A percentile compares a stretch with the other conserved stretches of the same genome.
phyloP scores from a whole-genome alignment of 1,284 basidiomycete genomes.

The Cronartium quercuum region DNA sequence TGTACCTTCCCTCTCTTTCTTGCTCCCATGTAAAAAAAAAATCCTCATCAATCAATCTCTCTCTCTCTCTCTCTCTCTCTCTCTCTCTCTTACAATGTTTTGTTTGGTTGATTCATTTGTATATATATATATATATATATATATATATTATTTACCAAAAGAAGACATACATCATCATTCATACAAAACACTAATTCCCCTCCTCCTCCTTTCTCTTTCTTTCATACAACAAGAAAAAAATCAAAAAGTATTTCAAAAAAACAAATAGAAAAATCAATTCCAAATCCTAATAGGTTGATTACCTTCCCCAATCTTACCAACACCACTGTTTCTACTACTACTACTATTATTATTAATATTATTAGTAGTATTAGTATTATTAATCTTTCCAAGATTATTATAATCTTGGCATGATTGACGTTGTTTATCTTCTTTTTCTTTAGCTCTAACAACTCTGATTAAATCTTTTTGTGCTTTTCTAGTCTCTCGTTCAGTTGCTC shows the following conservation, averaged over 20 bases:
- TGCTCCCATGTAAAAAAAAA: no score
- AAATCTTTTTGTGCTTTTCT: conserved; percentile 6
- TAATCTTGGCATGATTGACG: background rate
- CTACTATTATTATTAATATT: no score
- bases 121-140: no score
- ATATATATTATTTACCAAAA: background rate
- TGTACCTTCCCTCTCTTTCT: no score
- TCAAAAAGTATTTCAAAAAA: no score
- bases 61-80: no score
- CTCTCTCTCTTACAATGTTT: no score
- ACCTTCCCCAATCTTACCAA: background rate
- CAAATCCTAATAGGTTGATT: background rate
- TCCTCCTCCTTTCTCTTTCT: background rate
- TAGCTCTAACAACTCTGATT: background rate
- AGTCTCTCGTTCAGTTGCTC: conserved; percentile 19
- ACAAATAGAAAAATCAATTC: background rate
- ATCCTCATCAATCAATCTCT: no score
- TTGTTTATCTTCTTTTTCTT: background rate
- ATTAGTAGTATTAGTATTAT: no score
- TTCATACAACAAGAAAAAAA: background rate
- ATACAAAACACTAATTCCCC: background rate
- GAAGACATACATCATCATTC: background rate
- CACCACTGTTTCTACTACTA: background rate
- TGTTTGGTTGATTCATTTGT: no score
- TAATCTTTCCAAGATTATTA: no score